Percentiles rank a stretch among this genome's conserved stretches.
phyloP scores from a whole-genome alignment of 2,329 filamentous ascomycete species.

The Pseudopyricularia javanii region DNA sequence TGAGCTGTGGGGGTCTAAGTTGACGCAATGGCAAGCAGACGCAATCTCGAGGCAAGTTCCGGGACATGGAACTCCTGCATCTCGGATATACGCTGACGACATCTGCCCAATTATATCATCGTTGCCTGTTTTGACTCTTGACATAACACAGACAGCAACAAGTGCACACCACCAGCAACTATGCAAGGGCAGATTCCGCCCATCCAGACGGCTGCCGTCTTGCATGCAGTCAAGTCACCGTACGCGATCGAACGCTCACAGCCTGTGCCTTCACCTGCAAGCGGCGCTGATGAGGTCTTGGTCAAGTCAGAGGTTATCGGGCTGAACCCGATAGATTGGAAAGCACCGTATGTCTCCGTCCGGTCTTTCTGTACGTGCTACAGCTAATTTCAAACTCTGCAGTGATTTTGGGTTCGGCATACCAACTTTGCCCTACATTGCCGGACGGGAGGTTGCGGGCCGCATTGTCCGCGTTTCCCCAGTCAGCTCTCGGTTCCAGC shows the following conservation, averaged over 20 bases:
- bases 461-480: neutral
- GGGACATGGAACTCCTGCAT: too few species aligned
- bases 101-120: too few species aligned
- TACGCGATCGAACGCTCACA: constrained; percentile 16
- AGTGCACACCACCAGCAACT: too few species aligned
- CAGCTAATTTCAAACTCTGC: neutral
- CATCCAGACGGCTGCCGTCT: too few species aligned
- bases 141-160: too few species aligned
- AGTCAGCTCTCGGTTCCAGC: constrained; percentile 2
- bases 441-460: neutral
- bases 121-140: too few species aligned
- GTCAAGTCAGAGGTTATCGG: neutral
- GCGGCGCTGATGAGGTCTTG: neutral
- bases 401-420: neutral
- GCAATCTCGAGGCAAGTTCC: too few species aligned
- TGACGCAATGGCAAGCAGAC: too few species aligned
- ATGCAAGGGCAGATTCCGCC: too few species aligned
- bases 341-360: neutral
- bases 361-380: neutral
- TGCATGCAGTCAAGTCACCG: constrained; percentile 1
- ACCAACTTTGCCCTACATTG: neutral
- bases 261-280: constrained; percentile 12
- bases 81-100: too few species aligned
- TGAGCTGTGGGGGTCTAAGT: too few species aligned
- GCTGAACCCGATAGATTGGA: neutral